Base-by-base conservation (phyloP, 2,329 filamentous ascomycete genomes). In the Phyllosticta citrichinensis region DNA sequence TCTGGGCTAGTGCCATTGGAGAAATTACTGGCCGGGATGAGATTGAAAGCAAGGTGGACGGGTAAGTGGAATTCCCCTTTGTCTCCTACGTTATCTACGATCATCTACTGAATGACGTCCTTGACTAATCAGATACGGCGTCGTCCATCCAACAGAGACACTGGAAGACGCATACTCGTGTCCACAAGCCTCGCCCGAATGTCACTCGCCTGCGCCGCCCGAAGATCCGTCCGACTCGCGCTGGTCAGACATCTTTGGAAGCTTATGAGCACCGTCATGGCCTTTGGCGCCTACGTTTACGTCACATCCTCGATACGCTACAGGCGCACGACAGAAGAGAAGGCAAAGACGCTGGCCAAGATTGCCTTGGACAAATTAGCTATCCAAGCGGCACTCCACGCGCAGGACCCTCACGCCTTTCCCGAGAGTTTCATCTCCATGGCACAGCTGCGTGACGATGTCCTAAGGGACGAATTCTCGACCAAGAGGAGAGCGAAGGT, bases 141-240 rank as follows among this genome's bases (percentile, higher is more conserved):
- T 83, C 79, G 78, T 83, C 40, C 40, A 47, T 73, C 80, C 86
- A 77, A 85, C 85, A 93, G 89, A 90, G 79, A 82, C 80, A 75
- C 80, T 83, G 82, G 77, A 76, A 78, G 74, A 79, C 81, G 76
- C 80, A 78, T 78, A 75, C 84, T 97, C 81, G 84, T 85, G 76
- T 93, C 88, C 78, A 88, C 83, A 80, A 95, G 90, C 81, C 88
- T 96, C 87, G 88, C 92, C 83, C 84, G 88, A 76, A 82, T 97
- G 87, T 84, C 92, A 79, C 81, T 97, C 87, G 73, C 78, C 79
- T 97, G 90, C 77, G 84, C 88, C 76, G 69, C 91, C 87, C 84
- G 84, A 74, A 82, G 89, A 79, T 89, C 86, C 76, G 75, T 92
- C 84, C 81, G 87, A 78, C 84, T 87, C 82, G 83, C 87, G 74